These are phyloP conservation scores for Xylariales sp. DNA, from an alignment of 2,329 filamentous ascomycete species.

Conservation along the genomic window DNA sequence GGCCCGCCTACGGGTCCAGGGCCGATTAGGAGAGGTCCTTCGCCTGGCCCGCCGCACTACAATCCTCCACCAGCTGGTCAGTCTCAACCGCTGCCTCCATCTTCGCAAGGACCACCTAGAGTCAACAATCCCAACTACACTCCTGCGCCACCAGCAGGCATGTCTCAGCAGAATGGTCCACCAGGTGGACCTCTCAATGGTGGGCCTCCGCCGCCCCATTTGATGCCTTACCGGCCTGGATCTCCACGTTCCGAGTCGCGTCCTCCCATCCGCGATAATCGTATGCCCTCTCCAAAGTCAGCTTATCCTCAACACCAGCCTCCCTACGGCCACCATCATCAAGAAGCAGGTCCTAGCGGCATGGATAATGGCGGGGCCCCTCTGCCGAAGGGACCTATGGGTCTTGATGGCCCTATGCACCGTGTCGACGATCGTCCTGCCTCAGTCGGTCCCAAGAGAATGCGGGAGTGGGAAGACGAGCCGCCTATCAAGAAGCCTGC, in stretches of 20 bases:
- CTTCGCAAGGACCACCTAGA: constrained; percentile 39
- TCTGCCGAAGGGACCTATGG: constrained; percentile 45
- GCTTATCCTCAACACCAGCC: constrained; percentile 74
- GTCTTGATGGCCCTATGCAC: constrained; percentile 63
- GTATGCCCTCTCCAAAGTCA: constrained; percentile 86
- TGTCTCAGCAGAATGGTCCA: constrained; percentile 37
- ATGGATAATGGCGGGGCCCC: constrained; percentile 67
- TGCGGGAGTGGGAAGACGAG: constrained; percentile 91
- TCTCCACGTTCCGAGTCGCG: constrained; percentile 77
- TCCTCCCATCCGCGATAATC: constrained; percentile 75
- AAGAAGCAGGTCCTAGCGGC: constrained; percentile 43
- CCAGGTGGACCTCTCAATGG: constrained; percentile 28
- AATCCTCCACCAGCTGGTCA: constrained; percentile 42
- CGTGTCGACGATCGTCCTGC: constrained; percentile 68
- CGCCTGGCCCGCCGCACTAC: constrained; percentile 51
- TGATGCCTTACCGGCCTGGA: constrained; percentile 71
- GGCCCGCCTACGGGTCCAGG: constrained; percentile 39
- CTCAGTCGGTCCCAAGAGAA: constrained; percentile 76
- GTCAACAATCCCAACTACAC: constrained; percentile 35
- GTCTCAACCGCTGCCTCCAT: constrained; percentile 39
- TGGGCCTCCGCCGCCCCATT: constrained; percentile 38
- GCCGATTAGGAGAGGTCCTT: constrained; percentile 47
- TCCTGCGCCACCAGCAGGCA: constrained; percentile 29
- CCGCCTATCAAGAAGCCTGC: constrained; percentile 75
- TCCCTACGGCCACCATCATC: constrained; percentile 66